phyloP scores from a whole-genome alignment of 441 rosid species.

The Corymbia citriodora region DNA sequence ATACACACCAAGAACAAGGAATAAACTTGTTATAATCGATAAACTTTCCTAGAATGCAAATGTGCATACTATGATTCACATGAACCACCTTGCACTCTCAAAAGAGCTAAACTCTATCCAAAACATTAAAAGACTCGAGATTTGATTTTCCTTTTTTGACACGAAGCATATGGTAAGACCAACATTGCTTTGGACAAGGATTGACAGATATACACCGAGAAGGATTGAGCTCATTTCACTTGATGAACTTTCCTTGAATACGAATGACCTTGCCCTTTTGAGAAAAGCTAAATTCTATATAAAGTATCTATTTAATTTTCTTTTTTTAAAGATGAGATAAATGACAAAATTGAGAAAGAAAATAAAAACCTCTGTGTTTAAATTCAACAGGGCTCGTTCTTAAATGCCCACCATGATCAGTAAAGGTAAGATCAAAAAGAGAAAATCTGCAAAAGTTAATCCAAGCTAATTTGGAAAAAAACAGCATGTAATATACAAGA shows the following conservation, averaged over 20 bases:
- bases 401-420: background rate
- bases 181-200: background rate
- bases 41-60: background rate
- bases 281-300: background rate
- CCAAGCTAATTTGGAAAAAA: background rate
- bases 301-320: background rate
- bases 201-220: accelerated
- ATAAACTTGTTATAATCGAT: background rate
- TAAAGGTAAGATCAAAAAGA: background rate
- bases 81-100: background rate
- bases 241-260: background rate
- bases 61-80: accelerated
- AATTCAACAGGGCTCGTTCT: background rate
- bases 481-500: background rate
- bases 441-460: background rate
- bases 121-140: background rate
- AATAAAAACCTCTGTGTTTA: background rate
- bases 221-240: background rate
- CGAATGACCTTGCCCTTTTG: background rate
- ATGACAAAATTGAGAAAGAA: background rate
- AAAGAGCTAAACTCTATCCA: background rate
- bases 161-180: background rate
- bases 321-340: background rate
- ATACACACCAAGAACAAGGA: background rate
- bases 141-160: background rate